Evolutionary conservation across 129 eudicot species (phyloP).

Genomic region (Flaveria brownii): DNA sequence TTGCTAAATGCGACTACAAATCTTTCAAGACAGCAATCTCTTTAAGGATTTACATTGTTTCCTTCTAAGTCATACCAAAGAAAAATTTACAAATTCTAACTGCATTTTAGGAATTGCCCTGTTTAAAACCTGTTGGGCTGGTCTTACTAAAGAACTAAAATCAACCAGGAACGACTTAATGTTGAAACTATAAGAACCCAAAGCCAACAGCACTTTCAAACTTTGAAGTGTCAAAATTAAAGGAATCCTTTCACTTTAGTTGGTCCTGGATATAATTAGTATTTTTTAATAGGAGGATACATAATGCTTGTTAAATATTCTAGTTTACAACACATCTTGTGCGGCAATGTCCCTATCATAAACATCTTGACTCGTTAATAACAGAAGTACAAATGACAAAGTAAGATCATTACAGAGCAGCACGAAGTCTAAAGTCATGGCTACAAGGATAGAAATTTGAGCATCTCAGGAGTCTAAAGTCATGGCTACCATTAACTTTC

Average conservation of each 20-base stretch:
- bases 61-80: background rate
- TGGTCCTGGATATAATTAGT: background rate
- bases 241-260: background rate
- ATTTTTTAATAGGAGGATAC: background rate
- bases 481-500: background rate
- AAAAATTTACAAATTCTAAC: background rate
- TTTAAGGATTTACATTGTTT: conserved; percentile 3
- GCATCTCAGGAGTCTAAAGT: conserved; percentile 3
- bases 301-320: background rate
- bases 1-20: background rate
- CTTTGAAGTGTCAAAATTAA: background rate
- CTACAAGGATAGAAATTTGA: conserved; percentile 1
- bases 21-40: background rate
- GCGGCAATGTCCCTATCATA: background rate
- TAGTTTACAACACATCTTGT: conserved; percentile 1
- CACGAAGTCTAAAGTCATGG: background rate
- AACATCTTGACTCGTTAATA: background rate
- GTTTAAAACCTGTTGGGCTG: background rate
- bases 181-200: background rate
- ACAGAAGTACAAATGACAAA: background rate
- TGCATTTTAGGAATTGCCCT: conserved; percentile 7
- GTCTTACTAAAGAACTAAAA: background rate
- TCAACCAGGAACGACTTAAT: background rate
- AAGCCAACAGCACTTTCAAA: background rate
- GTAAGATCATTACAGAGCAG: background rate